Evolutionary conservation across 2,329 filamentous ascomycete genomes (phyloP).

Genomic region (Ophiocordyceps polyrhachis-furcata): DNA sequence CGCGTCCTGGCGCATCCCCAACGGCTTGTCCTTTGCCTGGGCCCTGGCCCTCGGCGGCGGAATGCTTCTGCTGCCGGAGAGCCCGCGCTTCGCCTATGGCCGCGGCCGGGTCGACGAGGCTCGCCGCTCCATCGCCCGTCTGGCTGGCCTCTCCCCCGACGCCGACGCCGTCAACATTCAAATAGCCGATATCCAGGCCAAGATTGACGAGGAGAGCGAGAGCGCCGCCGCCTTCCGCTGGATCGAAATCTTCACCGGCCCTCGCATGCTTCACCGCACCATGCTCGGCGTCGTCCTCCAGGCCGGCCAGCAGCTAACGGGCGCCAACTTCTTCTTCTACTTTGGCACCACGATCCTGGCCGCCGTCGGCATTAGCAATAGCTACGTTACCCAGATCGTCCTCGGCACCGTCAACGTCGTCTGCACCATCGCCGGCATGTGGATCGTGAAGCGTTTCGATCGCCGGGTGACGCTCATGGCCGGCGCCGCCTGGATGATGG

Average conservation of each 20-base stretch:
- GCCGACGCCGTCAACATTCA: constrained; percentile 24
- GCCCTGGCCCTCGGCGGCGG: constrained; percentile 29
- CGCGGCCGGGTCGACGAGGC: constrained; percentile 27
- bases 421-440: constrained; percentile 46
- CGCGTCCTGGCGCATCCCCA: constrained; percentile 44
- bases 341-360: constrained; percentile 48
- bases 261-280: constrained; percentile 46
- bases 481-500: constrained; percentile 42
- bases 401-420: constrained; percentile 48
- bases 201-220: constrained; percentile 27
- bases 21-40: constrained; percentile 36
- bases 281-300: constrained; percentile 43
- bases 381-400: constrained; percentile 50
- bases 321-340: constrained; percentile 51
- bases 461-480: constrained; percentile 43
- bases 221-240: constrained; percentile 27
- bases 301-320: constrained; percentile 49
- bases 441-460: constrained; percentile 45
- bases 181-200: constrained; percentile 31
- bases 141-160: constrained; percentile 22
- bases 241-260: constrained; percentile 47
- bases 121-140: constrained; percentile 25
- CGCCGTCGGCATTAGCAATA: constrained; percentile 44
- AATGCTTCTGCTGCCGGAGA: constrained; percentile 35
- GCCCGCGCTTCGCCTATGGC: constrained; percentile 31